phyloP scores from a whole-genome alignment of 176 grass and related monocot species.

The Musa itinerans region DNA sequence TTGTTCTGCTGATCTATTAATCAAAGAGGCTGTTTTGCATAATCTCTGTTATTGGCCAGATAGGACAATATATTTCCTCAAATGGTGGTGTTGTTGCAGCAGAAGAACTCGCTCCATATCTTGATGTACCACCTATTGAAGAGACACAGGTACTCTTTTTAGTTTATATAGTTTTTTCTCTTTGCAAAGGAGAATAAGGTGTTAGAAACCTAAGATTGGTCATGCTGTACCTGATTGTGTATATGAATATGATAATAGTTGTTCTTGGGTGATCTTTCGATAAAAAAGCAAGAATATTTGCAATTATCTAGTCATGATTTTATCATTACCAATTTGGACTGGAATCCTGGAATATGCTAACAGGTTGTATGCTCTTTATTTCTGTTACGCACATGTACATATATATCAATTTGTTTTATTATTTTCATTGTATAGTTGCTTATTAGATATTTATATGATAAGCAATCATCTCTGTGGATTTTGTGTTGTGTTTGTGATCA shows the following conservation, averaged over 20 bases:
- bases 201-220: background rate
- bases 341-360: background rate
- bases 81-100: constrained; percentile 93
- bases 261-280: background rate
- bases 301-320: too few relatives aligned
- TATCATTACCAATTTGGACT: too few relatives aligned
- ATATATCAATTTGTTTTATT: background rate
- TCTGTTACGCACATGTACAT: background rate
- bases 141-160: constrained; percentile 54
- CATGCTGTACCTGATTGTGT: background rate
- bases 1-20: background rate
- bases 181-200: background rate
- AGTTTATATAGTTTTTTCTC: constrained; percentile 21
- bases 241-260: constrained; percentile 4
- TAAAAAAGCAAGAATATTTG: too few relatives aligned
- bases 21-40: constrained; percentile 9
- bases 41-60: constrained; percentile 42
- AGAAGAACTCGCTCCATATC: constrained; percentile 94
- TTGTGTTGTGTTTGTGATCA: background rate
- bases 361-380: background rate
- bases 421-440: background rate
- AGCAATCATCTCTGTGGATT: background rate
- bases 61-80: constrained; percentile 92
- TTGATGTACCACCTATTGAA: constrained; percentile 57
- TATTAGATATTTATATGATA: background rate